These are phyloP conservation scores for Penicillium paradoxum DNA, from an alignment of 495 filamentous ascomycete genomes.

Conservation along the genomic window DNA sequence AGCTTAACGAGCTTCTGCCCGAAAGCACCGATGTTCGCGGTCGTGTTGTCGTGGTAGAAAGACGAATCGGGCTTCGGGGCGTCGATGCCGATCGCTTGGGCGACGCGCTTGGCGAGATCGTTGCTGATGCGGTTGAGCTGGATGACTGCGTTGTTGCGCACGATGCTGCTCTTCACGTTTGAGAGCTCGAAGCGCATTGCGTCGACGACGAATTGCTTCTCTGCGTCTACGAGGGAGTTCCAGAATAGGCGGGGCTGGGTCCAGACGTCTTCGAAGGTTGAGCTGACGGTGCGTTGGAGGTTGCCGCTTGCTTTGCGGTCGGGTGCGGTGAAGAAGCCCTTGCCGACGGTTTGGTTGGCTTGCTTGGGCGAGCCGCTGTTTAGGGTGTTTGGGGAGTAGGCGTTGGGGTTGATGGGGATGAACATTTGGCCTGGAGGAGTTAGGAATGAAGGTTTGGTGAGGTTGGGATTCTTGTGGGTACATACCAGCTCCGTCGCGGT, in stretches of 20 bases:
- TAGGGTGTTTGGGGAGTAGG: conserved; percentile 63
- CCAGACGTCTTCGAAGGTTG: conserved; percentile 72
- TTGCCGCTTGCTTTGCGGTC: conserved; percentile 47
- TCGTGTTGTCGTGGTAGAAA: conserved; percentile 70
- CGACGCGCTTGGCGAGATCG: conserved; percentile 63
- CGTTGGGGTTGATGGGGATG: conserved; percentile 45
- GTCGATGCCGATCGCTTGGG: conserved; percentile 53
- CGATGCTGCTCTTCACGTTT: conserved; percentile 50
- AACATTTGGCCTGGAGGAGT: conserved; percentile 35
- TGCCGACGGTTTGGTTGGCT: conserved; percentile 63
- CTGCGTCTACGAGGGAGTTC: conserved; percentile 65
- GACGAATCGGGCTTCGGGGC: conserved; percentile 54
- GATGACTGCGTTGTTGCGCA: conserved; percentile 55
- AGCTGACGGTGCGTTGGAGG: conserved; percentile 54
- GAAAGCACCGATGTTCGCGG: conserved; percentile 57
- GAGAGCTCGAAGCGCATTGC: conserved; percentile 71
- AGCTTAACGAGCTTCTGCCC: conserved; percentile 52
- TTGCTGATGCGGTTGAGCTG: conserved; percentile 71
- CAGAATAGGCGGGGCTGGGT: conserved; percentile 71
- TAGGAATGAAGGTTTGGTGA: conserved; percentile 6
- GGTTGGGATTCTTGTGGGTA: conserved; percentile 4
- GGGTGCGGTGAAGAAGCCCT: conserved; percentile 72
- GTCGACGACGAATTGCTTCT: conserved; percentile 75
- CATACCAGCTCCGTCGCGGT: conserved; percentile 45
- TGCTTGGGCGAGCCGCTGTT: conserved; percentile 62